Base-by-base conservation (phyloP, 805 yeast genomes). In the Ogataea polymorpha region DNA sequence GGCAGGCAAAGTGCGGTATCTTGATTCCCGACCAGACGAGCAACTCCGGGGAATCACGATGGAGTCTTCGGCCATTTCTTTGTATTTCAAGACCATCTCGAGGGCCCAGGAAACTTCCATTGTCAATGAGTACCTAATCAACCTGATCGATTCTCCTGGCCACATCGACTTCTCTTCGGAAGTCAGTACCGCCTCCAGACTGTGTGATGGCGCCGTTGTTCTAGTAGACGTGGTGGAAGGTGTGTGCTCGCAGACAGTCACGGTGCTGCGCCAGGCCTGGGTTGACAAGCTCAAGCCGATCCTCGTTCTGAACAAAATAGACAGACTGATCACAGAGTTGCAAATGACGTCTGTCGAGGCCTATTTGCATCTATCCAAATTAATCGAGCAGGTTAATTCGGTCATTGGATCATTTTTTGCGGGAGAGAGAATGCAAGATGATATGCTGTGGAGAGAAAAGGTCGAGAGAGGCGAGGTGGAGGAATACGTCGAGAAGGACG, bases 81-180 rank as follows among this genome's bases (percentile, higher is more conserved):
- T 93, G n/a, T 90, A 85, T 58, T 93, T 91, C 65, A 79, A 83
- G 56, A 80, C 88, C 3, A 65, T 82, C 46, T 61, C 70, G 43
- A 60, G 64, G 38, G 41, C 41, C 11, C 28, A 54, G 5, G 58
- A 53, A 18, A 43, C 66, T n/a, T 48, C 48, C 10, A 32, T 39
- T 12, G 75, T 82, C 28, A 78, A 77, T 30, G 96, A 93, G 56
- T 86, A 86, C 63, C 67, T 93, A 41, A 83, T 93, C 57, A 93
- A 93, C 58, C 73, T 93, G 54, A 91, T 93, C 43, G 99, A 93
- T 63, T 91, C 98, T 0, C 99, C 99, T 0, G 99, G 99, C n/a
- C 99, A 93, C 56, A 88, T 93, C 45, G 99, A 93, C 65, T 93
- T 93, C 61, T 84, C 96, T 1, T 84, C 95, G 10, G 99, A 93